A percentile compares a stretch with the other conserved stretches of the same genome.
phyloP scores from a whole-genome alignment of 2,329 filamentous ascomycete genomes.

The Aspergillus niger region DNA sequence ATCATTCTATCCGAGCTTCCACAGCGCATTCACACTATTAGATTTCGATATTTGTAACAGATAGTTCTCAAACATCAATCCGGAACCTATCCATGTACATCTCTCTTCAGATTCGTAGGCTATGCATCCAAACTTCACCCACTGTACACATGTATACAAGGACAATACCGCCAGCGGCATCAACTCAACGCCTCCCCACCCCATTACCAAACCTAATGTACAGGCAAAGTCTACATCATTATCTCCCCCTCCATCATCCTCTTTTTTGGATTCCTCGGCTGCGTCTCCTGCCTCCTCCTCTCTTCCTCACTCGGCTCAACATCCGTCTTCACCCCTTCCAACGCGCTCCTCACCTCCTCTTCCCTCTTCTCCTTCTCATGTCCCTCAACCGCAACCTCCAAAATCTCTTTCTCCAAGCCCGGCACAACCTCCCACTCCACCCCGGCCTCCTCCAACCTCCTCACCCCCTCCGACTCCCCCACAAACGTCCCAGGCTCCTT shows the following conservation, averaged over 20 bases:
- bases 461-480: conserved; percentile 73
- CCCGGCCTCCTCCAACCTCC: conserved; percentile 69
- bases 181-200: too few relatives aligned
- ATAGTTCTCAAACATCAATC: too few relatives aligned
- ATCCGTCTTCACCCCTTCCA: conserved; percentile 36
- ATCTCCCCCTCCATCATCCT: conserved; percentile 46
- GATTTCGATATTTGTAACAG: too few relatives aligned
- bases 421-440: conserved; percentile 71
- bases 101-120: too few relatives aligned
- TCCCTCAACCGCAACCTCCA: conserved; percentile 79
- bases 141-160: too few relatives aligned
- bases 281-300: conserved; percentile 38
- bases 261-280: conserved; percentile 49
- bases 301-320: conserved; percentile 38
- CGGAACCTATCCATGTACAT: too few relatives aligned
- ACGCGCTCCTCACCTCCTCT: conserved; percentile 30
- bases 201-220: too few relatives aligned
- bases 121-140: too few relatives aligned
- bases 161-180: too few relatives aligned
- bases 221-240: not conserved
- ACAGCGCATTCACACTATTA: too few relatives aligned
- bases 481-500: conserved; percentile 91
- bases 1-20: too few relatives aligned
- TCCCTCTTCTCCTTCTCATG: conserved; percentile 56
- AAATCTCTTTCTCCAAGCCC: conserved; percentile 78